Evolutionary conservation across 2,329 filamentous ascomycete genomes (phyloP).

Genomic region (Polytolypa hystricis): DNA sequence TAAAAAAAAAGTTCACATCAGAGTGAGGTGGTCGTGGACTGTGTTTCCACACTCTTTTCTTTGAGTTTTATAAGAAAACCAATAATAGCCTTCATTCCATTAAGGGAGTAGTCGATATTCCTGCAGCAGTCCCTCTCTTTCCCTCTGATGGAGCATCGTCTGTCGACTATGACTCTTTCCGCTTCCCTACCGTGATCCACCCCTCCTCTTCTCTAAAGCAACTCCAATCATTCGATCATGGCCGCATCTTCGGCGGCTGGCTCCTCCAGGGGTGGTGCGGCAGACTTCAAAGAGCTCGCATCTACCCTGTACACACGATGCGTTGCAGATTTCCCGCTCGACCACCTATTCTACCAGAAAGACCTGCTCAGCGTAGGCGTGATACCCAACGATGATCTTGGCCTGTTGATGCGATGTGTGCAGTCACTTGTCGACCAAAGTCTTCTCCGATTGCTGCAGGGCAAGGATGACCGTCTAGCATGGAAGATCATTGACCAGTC

Average conservation of each 20-base stretch:
- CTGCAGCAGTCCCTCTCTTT: no score
- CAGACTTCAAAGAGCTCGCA: constrained; percentile 28
- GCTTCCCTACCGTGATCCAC: constrained; percentile 21
- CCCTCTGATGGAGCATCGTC: no score
- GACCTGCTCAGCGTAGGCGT: constrained; percentile 34
- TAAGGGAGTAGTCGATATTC: no score
- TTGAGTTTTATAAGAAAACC: no score
- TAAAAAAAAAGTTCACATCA: no score
- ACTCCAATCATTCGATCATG: constrained; percentile 6
- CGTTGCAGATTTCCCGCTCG: constrained; percentile 26
- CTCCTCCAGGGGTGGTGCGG: constrained; percentile 13
- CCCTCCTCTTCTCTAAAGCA: constrained; percentile 7
- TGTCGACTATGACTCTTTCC: constrained; percentile 24
- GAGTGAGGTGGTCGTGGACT: no score
- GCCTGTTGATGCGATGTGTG: constrained; percentile 33
- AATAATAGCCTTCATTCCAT: no score
- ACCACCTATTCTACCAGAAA: constrained; percentile 37
- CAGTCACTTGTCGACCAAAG: constrained; percentile 36
- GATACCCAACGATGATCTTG: constrained; percentile 33
- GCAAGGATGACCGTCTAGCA: constrained; percentile 32
- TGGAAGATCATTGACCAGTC: constrained; percentile 39
- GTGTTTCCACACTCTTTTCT: no score
- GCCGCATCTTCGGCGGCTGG: constrained; percentile 22
- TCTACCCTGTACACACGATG: constrained; percentile 37
- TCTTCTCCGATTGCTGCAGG: constrained; percentile 35